Base-by-base conservation (phyloP, 2,329 filamentous ascomycete genomes). In the Didymella keratinophila region DNA sequence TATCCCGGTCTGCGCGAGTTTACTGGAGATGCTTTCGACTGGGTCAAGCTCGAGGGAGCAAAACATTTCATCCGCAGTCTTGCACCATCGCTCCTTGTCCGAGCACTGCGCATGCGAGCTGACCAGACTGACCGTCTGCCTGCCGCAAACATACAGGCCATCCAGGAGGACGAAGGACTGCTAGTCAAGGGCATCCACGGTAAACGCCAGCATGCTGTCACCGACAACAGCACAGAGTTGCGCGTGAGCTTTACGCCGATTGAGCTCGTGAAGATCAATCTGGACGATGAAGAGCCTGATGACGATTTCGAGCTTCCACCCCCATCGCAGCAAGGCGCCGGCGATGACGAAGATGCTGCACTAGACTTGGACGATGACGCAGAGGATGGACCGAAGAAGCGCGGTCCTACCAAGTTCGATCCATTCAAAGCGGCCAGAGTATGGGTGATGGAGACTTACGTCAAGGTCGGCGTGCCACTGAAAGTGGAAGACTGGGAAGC, bases 61-160 rank as follows among this genome's bases (percentile, higher is more conserved):
- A 86, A 90, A 70, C 96, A 97, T 71, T 91, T 97, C 60, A 88
- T 97, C 27, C 86, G 89, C 14, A 89, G 91, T 27, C 79, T 98
- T 11, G 90, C 92, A 0, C 91, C 92, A 11, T 87, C 89, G 8
- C 78, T 98, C 1, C 80, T 98, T 2, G 82, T 87, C 14, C 86
- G 84, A 60, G 87, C 84, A 60, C 81, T 83, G 32, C 75, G 80
- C 14, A 59, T 81, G 60, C 70, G 76, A 43, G 77, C 72, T 2
- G 62, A 68, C 47, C 56, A 64, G 4, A 46, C 49, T 2, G 60
- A 67, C 5, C 62, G 61, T 30, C 58, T 70, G 18, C 62, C 64
- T 27, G 62, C 65, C 12, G 55, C 73, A 20, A 69, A 78, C 41
- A 50, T 74, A 52, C 80, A 72, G 58, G 76, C 73, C 25, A 74